Conservation (phyloP, 345 rosid species). For the Nephelium lappaceum region DNA sequence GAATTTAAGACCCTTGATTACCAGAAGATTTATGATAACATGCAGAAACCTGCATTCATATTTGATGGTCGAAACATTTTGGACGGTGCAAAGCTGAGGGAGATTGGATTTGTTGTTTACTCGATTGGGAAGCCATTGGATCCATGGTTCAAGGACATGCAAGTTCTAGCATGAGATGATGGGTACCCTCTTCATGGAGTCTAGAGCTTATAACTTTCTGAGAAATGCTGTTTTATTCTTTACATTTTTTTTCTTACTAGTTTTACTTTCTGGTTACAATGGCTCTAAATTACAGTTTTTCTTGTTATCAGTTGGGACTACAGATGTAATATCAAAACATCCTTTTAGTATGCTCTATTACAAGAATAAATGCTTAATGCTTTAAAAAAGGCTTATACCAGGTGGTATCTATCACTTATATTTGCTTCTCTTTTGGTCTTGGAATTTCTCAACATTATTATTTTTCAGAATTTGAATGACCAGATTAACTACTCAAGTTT, state of each 20-base stretch:
- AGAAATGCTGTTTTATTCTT: constrained; percentile 7
- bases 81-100: constrained; percentile 54
- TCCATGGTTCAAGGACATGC: constrained; percentile 37
- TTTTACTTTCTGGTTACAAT: not conserved
- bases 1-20: constrained; percentile 78
- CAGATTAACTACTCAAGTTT: too few relatives aligned
- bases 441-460: too few relatives aligned
- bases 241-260: not conserved
- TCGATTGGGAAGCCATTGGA: constrained; percentile 44
- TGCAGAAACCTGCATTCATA: constrained; percentile 83
- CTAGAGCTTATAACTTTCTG: not conserved
- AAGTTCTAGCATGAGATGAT: constrained; percentile 26
- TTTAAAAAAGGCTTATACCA: too few relatives aligned
- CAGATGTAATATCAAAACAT: too few relatives aligned
- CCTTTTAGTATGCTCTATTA: too few relatives aligned
- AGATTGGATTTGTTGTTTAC: constrained; percentile 80
- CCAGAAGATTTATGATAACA: constrained; percentile 62
- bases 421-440: too few relatives aligned
- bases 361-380: too few relatives aligned
- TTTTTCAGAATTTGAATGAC: too few relatives aligned
- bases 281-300: constrained; percentile 3
- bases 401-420: too few relatives aligned
- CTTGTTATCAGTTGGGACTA: too few relatives aligned
- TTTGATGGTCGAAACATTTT: constrained; percentile 77
- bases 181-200: not conserved